phyloP scores from a whole-genome alignment of 208 protist genomes.

The Acanthamoeba sp. region DNA sequence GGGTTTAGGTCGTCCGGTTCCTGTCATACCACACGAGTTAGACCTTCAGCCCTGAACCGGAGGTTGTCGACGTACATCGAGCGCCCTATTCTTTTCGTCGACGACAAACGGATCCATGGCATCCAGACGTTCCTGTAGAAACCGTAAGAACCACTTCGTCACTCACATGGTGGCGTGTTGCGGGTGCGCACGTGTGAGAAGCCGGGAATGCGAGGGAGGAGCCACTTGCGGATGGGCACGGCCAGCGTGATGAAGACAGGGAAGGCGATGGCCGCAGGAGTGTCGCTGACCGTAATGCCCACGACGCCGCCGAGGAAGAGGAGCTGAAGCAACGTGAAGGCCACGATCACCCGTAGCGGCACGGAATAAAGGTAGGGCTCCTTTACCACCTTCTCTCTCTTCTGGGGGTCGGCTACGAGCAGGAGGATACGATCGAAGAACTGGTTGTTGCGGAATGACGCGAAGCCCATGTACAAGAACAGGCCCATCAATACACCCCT shows the following conservation, averaged over 20 bases:
- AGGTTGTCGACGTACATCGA: neutral
- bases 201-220: constrained; percentile 33
- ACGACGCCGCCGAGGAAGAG: constrained; percentile 6
- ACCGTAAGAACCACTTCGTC: too few relatives aligned
- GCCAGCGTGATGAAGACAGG: constrained; percentile 75
- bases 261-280: constrained; percentile 65
- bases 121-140: neutral
- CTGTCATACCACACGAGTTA: too few relatives aligned
- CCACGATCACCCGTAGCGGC: neutral
- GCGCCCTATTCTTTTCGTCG: neutral
- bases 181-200: neutral
- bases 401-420: neutral
- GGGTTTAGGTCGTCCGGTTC: too few relatives aligned
- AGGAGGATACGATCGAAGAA: constrained; percentile 77
- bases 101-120: neutral
- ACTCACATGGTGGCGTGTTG: too few relatives aligned
- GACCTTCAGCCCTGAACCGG: too few relatives aligned
- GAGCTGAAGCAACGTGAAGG: constrained; percentile 51
- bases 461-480: constrained; percentile 83
- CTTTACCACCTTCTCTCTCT: neutral
- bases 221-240: constrained; percentile 47
- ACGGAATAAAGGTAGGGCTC: neutral
- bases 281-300: constrained; percentile 11
- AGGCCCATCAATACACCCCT: constrained; percentile 71
- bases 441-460: constrained; percentile 78